These are phyloP conservation scores for Boletus rubescentipes DNA, from an alignment of 768 basidiomycete genomes.

Conservation along the genomic window DNA sequence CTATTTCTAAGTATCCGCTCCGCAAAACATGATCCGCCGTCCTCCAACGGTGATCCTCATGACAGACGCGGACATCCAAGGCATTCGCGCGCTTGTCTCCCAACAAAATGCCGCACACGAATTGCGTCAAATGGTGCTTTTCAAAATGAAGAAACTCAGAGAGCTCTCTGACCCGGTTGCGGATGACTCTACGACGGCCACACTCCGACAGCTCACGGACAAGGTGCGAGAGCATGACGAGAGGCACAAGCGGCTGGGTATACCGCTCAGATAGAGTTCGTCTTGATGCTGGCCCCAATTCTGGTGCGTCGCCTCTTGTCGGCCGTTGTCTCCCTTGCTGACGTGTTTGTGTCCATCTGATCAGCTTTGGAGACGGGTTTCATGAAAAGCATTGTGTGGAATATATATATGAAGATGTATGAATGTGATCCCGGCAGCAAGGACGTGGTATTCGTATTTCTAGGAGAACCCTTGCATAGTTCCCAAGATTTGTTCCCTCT, in stretches of 20 bases:
- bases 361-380: no score
- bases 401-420: no score
- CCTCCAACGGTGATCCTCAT: slow-evolving; percentile 74
- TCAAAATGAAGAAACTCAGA: slow-evolving; percentile 46
- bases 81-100: slow-evolving; percentile 61
- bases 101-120: slow-evolving; percentile 46
- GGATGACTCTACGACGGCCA: slow-evolving; percentile 7
- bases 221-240: slow-evolving; percentile 29
- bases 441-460: no score
- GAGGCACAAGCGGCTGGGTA: slow-evolving; percentile 27
- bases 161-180: slow-evolving; percentile 28
- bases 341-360: no score
- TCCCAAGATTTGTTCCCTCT: no score
- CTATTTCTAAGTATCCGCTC: no score
- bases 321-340: background rate
- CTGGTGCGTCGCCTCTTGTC: background rate
- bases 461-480: no score
- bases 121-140: slow-evolving; percentile 40
- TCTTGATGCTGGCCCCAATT: slow-evolving; percentile 8
- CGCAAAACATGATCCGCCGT: slow-evolving; percentile 69
- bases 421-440: no score
- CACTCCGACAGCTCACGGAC: slow-evolving; percentile 19
- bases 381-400: background rate
- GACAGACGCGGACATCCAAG: slow-evolving; percentile 77
- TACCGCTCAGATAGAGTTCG: slow-evolving; percentile 25